Evolutionary conservation across 1,284 basidiomycete genomes (phyloP).

Genomic region (Cerioporus squamosus): DNA sequence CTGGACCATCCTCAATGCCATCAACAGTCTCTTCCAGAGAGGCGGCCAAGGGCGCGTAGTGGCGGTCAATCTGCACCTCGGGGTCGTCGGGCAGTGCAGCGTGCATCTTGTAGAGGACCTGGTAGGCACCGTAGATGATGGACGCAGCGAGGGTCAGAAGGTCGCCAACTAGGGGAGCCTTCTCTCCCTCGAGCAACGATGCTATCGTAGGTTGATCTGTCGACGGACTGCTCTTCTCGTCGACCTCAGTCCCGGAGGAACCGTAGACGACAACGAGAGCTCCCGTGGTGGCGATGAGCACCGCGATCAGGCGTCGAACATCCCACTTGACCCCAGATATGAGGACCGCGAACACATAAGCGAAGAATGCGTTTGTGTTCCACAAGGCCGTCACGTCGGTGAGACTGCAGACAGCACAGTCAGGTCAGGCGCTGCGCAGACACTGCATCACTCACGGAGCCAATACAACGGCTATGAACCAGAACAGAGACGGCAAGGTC

Average conservation of each 20-base stretch:
- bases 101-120: slow-evolving; percentile 83
- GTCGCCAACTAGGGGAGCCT: slow-evolving; percentile 75
- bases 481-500: slow-evolving; percentile 66
- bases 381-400: slow-evolving; percentile 84
- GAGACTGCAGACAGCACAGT: slow-evolving; percentile 50
- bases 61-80: slow-evolving; percentile 36
- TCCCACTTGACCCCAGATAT: slow-evolving; percentile 67
- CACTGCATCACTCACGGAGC: slow-evolving; percentile 66
- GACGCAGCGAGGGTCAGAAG: slow-evolving; percentile 73
- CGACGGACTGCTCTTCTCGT: slow-evolving; percentile 9
- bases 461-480: slow-evolving; percentile 73
- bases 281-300: slow-evolving; percentile 76
- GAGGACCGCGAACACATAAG: slow-evolving; percentile 73
- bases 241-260: slow-evolving; percentile 45
- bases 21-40: slow-evolving; percentile 25
- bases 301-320: slow-evolving; percentile 63
- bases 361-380: slow-evolving; percentile 87
- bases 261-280: slow-evolving; percentile 80
- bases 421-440: neutral
- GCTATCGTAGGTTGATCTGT: neutral
- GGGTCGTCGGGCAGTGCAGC: slow-evolving; percentile 66
- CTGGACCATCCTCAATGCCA: slow-evolving; percentile 19
- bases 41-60: slow-evolving; percentile 49
- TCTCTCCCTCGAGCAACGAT: slow-evolving; percentile 29
- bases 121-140: slow-evolving; percentile 72